Conservation (phyloP, 768 basidiomycete genomes). For the Boletus rufocinnamomeus region DNA sequence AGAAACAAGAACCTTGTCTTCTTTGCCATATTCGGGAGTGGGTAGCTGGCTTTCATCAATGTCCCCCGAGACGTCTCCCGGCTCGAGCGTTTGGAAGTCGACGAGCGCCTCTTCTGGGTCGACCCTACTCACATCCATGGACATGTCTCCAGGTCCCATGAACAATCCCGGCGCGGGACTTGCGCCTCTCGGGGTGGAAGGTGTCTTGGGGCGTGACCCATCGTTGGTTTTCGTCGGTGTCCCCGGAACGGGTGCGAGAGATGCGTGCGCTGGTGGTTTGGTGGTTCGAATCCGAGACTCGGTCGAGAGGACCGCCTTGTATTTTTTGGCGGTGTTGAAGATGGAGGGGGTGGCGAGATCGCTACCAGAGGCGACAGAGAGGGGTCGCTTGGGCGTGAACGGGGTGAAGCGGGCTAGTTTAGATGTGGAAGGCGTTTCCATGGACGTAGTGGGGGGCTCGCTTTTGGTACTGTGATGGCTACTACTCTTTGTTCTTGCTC, state of each 20-base stretch:
- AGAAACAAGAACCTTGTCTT: constrained; percentile 87
- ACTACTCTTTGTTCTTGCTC: not conserved
- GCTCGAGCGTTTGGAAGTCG: constrained; percentile 71
- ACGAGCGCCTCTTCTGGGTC: constrained; percentile 78
- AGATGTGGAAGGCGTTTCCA: constrained; percentile 33
- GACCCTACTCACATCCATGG: constrained; percentile 72
- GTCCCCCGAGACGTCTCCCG: constrained; percentile 66
- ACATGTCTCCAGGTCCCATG: constrained; percentile 52
- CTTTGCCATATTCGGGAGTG: constrained; percentile 58
- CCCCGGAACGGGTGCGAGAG: constrained; percentile 50
- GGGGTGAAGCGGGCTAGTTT: constrained; percentile 44
- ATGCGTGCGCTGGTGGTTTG: constrained; percentile 31
- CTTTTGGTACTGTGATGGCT: constrained; percentile 2
- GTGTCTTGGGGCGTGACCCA: constrained; percentile 51
- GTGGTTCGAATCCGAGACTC: constrained; percentile 38
- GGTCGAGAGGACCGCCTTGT: constrained; percentile 61
- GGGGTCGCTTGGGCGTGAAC: constrained; percentile 59
- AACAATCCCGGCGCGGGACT: constrained; percentile 45
- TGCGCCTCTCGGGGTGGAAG: constrained; percentile 52
- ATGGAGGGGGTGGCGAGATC: constrained; percentile 40
- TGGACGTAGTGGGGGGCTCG: constrained; percentile 2
- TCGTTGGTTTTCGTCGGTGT: constrained; percentile 50
- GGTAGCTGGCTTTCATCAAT: constrained; percentile 57
- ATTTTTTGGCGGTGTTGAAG: constrained; percentile 59
- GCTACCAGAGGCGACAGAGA: constrained; percentile 38